Percentiles rank a stretch among this genome's conserved stretches.
phyloP scores from a whole-genome alignment of 306 rosid species.

The Prunus campanulata region DNA sequence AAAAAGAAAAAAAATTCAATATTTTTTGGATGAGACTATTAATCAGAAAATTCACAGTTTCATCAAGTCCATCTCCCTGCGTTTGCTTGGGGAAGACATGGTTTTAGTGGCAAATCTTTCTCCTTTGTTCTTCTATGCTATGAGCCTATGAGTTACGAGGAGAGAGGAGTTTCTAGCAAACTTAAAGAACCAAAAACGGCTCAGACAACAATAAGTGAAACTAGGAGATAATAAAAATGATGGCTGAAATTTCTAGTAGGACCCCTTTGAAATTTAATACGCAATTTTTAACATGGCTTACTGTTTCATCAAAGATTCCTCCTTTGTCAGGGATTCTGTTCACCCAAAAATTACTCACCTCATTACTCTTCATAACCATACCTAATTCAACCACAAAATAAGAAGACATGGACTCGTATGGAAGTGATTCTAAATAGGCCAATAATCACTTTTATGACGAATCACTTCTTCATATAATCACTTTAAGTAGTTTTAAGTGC shows the following conservation, averaged over 20 bases:
- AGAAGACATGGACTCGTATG: no score
- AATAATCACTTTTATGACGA: no score
- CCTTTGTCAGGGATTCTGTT: background rate
- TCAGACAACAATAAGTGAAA: conserved; percentile 36
- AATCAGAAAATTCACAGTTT: conserved; percentile 55
- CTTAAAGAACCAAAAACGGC: conserved; percentile 24
- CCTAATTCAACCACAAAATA: background rate
- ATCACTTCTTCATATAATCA: no score
- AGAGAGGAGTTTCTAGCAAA: conserved; percentile 17
- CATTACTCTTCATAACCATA: background rate
- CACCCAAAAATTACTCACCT: background rate
- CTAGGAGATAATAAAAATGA: conserved; percentile 24
- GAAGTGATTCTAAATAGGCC: rapidly evolving
- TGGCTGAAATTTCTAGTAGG: conserved; percentile 23
- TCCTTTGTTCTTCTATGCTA: conserved; percentile 2
- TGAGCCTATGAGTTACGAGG: conserved; percentile 15
- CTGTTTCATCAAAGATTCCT: conserved; percentile 33
- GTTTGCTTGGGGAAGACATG: conserved; percentile 95
- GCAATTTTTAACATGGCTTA: conserved; percentile 14
- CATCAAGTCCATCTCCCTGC: conserved; percentile 94
- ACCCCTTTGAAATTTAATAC: conserved; percentile 17
- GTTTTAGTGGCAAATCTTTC: conserved; percentile 6
- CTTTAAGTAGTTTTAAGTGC: no score
- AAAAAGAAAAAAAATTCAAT: background rate
- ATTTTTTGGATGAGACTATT: background rate